phyloP scores from a whole-genome alignment of 2,329 filamentous ascomycete genomes.

The Colletotrichum melonis region DNA sequence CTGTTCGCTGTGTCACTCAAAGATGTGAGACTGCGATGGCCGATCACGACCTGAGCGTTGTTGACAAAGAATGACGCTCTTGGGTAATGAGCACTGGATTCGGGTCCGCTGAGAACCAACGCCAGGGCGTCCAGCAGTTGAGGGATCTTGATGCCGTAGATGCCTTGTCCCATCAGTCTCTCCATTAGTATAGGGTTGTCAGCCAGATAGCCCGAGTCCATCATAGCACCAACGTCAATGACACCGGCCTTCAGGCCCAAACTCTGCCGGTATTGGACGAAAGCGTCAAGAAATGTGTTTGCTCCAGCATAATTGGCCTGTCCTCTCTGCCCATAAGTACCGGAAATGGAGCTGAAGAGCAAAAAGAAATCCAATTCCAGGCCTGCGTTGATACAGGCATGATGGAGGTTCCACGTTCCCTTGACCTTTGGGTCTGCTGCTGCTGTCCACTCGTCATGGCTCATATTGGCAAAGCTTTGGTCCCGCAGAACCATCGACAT shows the following conservation, averaged over 20 bases:
- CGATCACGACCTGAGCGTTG: conserved; percentile 6
- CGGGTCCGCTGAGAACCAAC: conserved; percentile 1
- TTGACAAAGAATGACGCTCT: conserved; percentile 35
- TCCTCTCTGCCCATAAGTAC: conserved; percentile 45
- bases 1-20: conserved; percentile 33
- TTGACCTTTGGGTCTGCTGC: conserved; percentile 44
- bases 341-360: conserved; percentile 42
- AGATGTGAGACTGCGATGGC: conserved; percentile 22
- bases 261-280: conserved; percentile 48
- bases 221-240: conserved; percentile 50
- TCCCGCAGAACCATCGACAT: conserved; percentile 49
- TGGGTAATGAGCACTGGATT: rapidly evolving
- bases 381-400: conserved; percentile 37
- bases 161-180: conserved; percentile 11
- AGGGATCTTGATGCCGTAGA: conserved; percentile 29
- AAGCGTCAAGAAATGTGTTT: conserved; percentile 53
- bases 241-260: conserved; percentile 49
- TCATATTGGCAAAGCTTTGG: conserved; percentile 45
- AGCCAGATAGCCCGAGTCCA: conserved; percentile 50
- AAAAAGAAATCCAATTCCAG: conserved; percentile 44
- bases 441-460: conserved; percentile 43
- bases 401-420: conserved; percentile 50
- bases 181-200: conserved; percentile 33
- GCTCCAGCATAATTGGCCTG: conserved; percentile 54
- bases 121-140: conserved; percentile 32